Evolutionary conservation across 345 rosid genomes (phyloP).

Genomic region (Sonneratia caseolaris): DNA sequence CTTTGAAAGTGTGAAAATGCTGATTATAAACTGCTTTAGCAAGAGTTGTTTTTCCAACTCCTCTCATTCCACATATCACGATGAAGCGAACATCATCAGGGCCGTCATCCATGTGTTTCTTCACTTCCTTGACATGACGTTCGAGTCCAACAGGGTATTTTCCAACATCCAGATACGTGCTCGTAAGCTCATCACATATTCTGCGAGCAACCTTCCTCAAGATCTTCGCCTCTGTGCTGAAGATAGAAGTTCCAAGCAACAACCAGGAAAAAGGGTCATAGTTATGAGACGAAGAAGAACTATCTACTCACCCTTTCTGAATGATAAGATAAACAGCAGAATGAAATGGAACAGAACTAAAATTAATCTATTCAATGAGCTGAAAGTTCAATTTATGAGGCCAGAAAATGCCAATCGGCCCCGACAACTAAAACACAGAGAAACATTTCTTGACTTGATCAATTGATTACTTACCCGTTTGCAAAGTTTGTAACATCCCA

Average conservation of each 20-base stretch:
- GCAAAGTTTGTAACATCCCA: not conserved
- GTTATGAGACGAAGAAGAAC: no score
- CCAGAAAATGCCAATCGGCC: not conserved
- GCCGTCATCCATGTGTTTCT: conserved; percentile 7
- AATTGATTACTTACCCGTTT: not conserved
- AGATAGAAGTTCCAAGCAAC: no score
- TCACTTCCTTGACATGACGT: conserved; percentile 6
- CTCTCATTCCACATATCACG: conserved; percentile 41
- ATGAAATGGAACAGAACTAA: not conserved
- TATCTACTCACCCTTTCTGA: no score
- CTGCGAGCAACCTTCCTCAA: not conserved
- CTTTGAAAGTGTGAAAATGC: conserved; percentile 16
- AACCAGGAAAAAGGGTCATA: no score
- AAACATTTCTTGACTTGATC: not conserved
- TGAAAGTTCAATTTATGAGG: no score
- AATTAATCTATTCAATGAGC: no score
- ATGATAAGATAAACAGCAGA: not conserved
- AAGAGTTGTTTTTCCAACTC: conserved; percentile 45
- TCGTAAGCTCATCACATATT: not conserved
- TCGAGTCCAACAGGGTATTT: conserved; percentile 26
- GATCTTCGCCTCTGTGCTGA: not conserved
- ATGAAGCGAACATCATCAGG: conserved; percentile 12
- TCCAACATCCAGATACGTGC: not conserved
- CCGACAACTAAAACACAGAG: not conserved
- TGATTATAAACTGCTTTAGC: conserved; percentile 18